Base-by-base conservation (phyloP, 2,329 filamentous ascomycete genomes). In the Hirsutella rhossiliensis region DNA sequence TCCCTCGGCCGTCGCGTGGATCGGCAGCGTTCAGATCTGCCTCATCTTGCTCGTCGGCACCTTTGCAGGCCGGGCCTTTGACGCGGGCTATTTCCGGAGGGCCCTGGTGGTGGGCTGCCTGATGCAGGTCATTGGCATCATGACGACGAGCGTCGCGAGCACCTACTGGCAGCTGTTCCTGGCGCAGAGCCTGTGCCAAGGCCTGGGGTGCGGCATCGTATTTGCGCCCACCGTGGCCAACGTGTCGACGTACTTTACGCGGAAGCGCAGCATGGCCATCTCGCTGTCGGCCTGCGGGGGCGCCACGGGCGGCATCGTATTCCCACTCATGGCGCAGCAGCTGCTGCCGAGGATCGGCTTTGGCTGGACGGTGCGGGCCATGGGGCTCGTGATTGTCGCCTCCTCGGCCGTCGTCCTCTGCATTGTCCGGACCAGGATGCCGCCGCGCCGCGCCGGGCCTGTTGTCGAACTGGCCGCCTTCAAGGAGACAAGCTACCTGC, bases 251-350 rank as follows among this genome's bases (percentile, higher is more conserved):
- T 82, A 81, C 44, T 85, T 84, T 50, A 65, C 64, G 9, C 70
- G 59, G n/a, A 72, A 73, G n/a, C 68, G 75, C 4, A 71, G 70
- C 0, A 62, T 82, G 3, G 80, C 80, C 1, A 66, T 84, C 17
- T 76, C 76, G 0, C 66, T 80, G 8, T 68, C 69, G 11, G 75
- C 78, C 0, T 72, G 71, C 0, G 82, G 82, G 1, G 76, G 75
- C 23, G 72, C 71, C 0, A 73, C 73, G 0, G 82, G 81, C 1
- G 80, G 80, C 0, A 62, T 83, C 19, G 66, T 84, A 3, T 85
- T 80, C 54, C 80, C 81, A 0, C 64, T 75, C 2, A 67, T 77
- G 17, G 66, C 73, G 1, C 65, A 70, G 52, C 70, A 77, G 43
- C 59, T 83, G 11, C 60, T 82, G 2, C 75, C 78, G 0, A 65